Base-by-base conservation (phyloP, 192 early-diverging fungal genomes). In the Powellomyces hirtus region DNA sequence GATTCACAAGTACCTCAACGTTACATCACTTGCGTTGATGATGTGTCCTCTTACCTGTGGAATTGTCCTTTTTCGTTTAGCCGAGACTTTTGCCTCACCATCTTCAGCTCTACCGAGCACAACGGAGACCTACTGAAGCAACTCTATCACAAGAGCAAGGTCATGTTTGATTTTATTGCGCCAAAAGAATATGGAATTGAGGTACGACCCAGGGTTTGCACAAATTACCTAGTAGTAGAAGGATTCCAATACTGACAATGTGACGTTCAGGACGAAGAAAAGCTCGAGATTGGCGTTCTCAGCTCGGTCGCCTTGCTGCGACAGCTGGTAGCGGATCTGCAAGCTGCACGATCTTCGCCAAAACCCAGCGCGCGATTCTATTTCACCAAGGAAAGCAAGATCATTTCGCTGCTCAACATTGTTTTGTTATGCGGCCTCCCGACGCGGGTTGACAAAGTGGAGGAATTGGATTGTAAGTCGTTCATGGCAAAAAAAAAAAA, bases 331-430 rank as follows among this genome's bases (percentile, higher is more conserved):
- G 70, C 74, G 24, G 93, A 97, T 67, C 72, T 98, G 37, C 79
- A 89, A 44, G 75, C 78, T 22, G 81, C 84, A 31, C 82, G 80
- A 37, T 67, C 72, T 8, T 78, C 82, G 7, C 64, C 78, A 20
- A 70, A 75, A 5, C 80, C 90, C 10, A 79, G 86, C 35, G 90
- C 92, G 10, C 72, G 92, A 29, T 81, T 98, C 33, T 98, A 95
- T 69, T 98, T 97, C 70, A 97, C 95, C 1, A 98, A 97, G 77
- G 90, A 91, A 62, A 92, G 90, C 26, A 96, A 98, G 77, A 90
- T 97, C 24, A 93, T 95, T 70, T 91, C 91, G 0, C 75, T 98
- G 59, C 83, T 98, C 36, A 98, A 97, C 68, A 82, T 96, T 24
- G 90, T 98, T 1, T 88, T 94, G 63, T 81, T 93, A 6, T 91